Conservation (phyloP, 257 asterid genomes). For the Apocynum venetum region DNA sequence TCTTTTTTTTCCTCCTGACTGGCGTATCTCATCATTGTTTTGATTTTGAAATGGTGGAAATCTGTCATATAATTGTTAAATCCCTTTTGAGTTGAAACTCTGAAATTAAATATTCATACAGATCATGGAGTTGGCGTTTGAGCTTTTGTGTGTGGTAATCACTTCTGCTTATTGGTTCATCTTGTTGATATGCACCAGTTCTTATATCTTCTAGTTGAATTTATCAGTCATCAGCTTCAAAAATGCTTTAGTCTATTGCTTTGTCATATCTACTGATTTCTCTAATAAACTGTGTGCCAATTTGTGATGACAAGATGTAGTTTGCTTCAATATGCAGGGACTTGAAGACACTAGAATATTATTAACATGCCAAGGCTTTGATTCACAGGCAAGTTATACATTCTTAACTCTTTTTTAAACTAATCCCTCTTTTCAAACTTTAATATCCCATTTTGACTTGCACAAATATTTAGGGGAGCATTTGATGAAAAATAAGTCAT, state of each 20-base stretch:
- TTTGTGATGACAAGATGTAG: background rate
- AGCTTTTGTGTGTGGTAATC: background rate
- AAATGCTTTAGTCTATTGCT: background rate
- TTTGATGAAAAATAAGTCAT: background rate
- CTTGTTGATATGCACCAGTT: background rate
- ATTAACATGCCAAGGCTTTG: conserved; percentile 73
- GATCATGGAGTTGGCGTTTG: background rate
- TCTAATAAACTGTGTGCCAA: conserved; percentile 4
- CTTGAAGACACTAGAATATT: conserved; percentile 59
- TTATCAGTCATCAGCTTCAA: background rate
- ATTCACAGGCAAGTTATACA: conserved; percentile 53
- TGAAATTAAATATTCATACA: background rate
- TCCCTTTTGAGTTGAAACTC: background rate
- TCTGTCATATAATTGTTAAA: background rate
- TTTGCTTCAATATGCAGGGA: conserved; percentile 47
- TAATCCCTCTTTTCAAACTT: background rate
- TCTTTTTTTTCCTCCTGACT: background rate
- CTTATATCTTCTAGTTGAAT: background rate
- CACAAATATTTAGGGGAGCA: background rate
- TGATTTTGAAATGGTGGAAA: background rate
- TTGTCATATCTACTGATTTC: conserved; percentile 4
- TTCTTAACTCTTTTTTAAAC: background rate
- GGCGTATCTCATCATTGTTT: background rate
- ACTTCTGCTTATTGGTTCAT: background rate
- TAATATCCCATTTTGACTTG: background rate